Evolutionary conservation across 352 stramenopile genomes (phyloP).

Genomic region (Phytophthora pluvialis): DNA sequence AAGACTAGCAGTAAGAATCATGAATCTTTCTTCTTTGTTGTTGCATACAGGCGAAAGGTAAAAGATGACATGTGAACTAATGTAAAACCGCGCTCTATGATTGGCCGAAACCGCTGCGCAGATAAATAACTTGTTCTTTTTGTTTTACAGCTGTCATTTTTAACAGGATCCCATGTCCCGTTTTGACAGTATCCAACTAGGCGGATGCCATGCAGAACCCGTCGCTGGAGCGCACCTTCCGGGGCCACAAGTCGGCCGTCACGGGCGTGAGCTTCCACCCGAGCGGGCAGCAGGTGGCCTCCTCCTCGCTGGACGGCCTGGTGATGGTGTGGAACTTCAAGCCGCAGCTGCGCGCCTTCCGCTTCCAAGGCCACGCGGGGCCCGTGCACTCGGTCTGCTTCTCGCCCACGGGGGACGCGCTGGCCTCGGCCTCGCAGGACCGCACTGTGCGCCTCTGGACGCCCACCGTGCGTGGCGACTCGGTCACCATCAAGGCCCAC

Average conservation of each 20-base stretch:
- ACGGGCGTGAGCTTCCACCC: conserved; percentile 85
- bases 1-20: too few species aligned
- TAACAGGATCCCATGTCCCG: too few species aligned
- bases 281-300: conserved; percentile 88
- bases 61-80: too few species aligned
- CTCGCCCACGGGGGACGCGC: conserved; percentile 75
- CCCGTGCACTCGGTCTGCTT: conserved; percentile 83
- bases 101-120: too few species aligned
- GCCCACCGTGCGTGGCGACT: conserved; percentile 79
- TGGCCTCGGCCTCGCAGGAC: conserved; percentile 92
- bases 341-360: conserved; percentile 81
- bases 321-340: conserved; percentile 95
- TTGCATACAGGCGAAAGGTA: too few species aligned
- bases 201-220: conserved; percentile 55
- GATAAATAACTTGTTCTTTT: too few species aligned
- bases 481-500: conserved; percentile 74
- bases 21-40: too few species aligned
- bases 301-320: conserved; percentile 67
- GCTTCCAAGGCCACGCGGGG: conserved; percentile 80
- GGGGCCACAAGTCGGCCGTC: conserved; percentile 82
- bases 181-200: too few species aligned
- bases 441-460: conserved; percentile 92
- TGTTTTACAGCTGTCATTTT: too few species aligned
- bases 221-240: conserved; percentile 89
- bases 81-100: too few species aligned